Conservation (phyloP, 257 asterid genomes). For the Forsythia suspensa region DNA sequence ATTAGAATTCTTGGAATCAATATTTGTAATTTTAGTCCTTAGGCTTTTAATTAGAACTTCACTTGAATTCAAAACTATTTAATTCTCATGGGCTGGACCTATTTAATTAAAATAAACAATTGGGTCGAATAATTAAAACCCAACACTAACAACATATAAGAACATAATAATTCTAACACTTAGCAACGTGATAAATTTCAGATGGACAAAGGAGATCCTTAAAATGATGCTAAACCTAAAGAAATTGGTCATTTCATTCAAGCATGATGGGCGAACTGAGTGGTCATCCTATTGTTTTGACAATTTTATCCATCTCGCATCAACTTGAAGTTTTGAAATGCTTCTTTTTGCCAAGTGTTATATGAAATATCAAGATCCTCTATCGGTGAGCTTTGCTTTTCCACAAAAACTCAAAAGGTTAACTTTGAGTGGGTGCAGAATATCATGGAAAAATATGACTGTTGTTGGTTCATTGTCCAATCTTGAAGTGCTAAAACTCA, state of each 20-base stretch:
- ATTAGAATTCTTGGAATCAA: no score
- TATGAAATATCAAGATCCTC: background rate
- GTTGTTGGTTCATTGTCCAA: background rate
- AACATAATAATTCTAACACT: no score
- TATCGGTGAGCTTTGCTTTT: conserved; percentile 1
- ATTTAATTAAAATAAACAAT: no score
- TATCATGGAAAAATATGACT: background rate
- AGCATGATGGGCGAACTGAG: background rate
- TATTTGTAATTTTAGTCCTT: no score
- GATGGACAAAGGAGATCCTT: conserved; percentile 3
- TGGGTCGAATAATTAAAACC: no score
- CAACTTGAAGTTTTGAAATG: conserved; percentile 16
- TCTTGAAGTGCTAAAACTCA: conserved; percentile 16
- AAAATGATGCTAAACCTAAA: background rate
- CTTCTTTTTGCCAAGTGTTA: background rate
- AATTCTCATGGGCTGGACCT: no score
- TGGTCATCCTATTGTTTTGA: background rate
- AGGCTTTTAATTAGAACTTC: no score
- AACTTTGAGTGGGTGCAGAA: background rate
- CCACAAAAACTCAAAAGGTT: background rate
- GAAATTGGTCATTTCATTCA: conserved; percentile 11
- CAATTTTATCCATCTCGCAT: background rate
- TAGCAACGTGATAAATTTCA: background rate
- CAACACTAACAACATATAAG: no score
- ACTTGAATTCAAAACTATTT: no score